Evolutionary conservation across 164 flowering plant genomes (phyloP).

Genomic region (Saururus chinensis): DNA sequence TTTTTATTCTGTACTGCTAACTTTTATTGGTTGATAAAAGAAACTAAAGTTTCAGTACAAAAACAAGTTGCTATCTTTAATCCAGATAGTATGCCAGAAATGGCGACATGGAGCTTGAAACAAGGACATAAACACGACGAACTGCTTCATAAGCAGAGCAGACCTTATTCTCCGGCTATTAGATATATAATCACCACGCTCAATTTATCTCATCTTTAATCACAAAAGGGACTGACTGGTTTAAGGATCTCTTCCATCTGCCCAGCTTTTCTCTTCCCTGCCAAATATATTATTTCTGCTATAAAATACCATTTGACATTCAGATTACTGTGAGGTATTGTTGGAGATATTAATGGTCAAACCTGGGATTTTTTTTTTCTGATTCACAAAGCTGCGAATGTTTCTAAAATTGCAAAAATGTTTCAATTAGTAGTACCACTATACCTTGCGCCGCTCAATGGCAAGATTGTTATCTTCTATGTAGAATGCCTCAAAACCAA

Average conservation of each 20-base stretch:
- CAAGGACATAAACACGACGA: too few species aligned
- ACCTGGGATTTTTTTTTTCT: too few species aligned
- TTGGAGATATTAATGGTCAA: neutral
- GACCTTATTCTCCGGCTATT: too few species aligned
- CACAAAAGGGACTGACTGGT: constrained; percentile 23
- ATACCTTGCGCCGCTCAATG: constrained; percentile 51
- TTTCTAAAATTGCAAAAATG: neutral
- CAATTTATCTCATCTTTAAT: neutral
- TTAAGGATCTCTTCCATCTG: constrained; percentile 41
- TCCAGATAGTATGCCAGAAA: too few species aligned
- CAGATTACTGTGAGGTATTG: neutral
- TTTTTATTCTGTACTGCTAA: too few species aligned
- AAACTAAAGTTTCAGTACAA: too few species aligned
- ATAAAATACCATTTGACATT: neutral
- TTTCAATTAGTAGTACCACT: neutral
- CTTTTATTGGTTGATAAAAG: too few species aligned
- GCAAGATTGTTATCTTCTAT: constrained; percentile 58
- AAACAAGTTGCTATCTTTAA: too few species aligned
- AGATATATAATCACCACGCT: too few species aligned
- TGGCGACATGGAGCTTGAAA: too few species aligned
- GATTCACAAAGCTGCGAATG: neutral
- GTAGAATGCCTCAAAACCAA: constrained; percentile 48
- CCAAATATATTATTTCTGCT: neutral
- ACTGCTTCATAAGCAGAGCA: too few species aligned
- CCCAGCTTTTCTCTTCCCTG: constrained; percentile 63